Percentiles rank a stretch among this genome's conserved stretches.
Conservation (phyloP, 371 early-diverging fungal genomes). For the Circinella umbellata region DNA sequence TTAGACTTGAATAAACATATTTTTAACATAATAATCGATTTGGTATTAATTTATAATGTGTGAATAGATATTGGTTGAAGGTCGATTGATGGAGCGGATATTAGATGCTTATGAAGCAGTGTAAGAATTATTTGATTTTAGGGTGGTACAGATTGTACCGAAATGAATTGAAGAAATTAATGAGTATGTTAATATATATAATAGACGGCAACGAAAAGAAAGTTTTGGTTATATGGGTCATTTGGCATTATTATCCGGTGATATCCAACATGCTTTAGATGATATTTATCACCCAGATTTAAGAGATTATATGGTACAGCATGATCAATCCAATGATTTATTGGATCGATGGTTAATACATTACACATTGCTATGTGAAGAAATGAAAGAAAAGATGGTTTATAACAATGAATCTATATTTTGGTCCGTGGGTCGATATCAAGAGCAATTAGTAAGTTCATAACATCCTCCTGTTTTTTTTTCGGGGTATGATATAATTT, state of each 20-base stretch:
- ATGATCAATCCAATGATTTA: neutral
- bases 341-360: neutral
- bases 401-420: neutral
- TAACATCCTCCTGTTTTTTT: too few relatives aligned
- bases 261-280: conserved; percentile 11
- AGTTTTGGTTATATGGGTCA: conserved; percentile 25
- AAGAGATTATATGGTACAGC: neutral
- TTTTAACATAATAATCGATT: neutral
- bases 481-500: too few relatives aligned
- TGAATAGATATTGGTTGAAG: conserved; percentile 1
- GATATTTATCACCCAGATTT: conserved; percentile 3
- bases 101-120: conserved; percentile 14
- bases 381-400: neutral
- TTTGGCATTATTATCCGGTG: conserved; percentile 22
- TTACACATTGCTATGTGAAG: neutral
- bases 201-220: conserved; percentile 2
- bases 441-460: neutral
- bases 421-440: conserved; percentile 7
- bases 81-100: conserved; percentile 16
- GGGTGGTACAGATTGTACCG: too few relatives aligned
- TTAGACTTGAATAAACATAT: too few relatives aligned
- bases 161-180: neutral
- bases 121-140: neutral
- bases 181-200: neutral
- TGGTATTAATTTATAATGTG: neutral